Conservation (phyloP, 768 basidiomycete species). For the Pleurotus platypus region DNA sequence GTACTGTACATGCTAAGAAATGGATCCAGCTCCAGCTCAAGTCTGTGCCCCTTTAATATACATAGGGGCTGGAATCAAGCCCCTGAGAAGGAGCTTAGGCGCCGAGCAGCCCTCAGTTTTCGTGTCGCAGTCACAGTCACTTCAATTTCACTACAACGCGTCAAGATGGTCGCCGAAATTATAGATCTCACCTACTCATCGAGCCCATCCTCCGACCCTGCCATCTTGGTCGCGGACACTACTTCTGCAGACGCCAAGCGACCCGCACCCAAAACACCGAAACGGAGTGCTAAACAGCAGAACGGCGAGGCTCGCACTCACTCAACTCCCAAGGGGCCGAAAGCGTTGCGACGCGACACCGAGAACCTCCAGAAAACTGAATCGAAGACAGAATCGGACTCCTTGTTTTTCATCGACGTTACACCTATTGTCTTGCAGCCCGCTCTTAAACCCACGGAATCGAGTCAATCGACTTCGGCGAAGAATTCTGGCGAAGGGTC, state of each 20-base stretch:
- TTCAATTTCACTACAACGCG: too few species aligned
- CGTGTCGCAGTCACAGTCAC: too few species aligned
- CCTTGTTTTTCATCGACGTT: conserved; percentile 50
- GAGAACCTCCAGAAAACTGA: too few species aligned
- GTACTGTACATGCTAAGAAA: too few species aligned
- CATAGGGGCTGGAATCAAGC: too few species aligned
- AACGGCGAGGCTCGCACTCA: neutral
- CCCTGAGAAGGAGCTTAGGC: too few species aligned
- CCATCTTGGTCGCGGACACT: conserved; percentile 1
- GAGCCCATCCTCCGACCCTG: neutral
- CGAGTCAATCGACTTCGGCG: conserved; percentile 1
- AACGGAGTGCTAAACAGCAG: neutral
- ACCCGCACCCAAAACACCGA: neutral
- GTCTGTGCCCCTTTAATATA: too few species aligned
- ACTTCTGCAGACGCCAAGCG: neutral
- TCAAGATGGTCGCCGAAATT: conserved; percentile 2
- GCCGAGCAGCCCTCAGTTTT: too few species aligned
- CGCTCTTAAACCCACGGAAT: conserved; percentile 13
- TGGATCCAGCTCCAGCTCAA: too few species aligned
- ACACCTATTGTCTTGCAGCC: conserved; percentile 33
- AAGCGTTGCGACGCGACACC: too few species aligned
- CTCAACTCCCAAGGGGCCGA: too few species aligned
- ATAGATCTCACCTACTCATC: conserved; percentile 3
- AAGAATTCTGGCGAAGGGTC: neutral
- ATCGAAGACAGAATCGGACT: too few species aligned